A percentile compares a stretch with the other conserved stretches of the same genome.
Evolutionary conservation across 768 basidiomycete genomes (phyloP).

Genomic region (Podaxis sp.): DNA sequence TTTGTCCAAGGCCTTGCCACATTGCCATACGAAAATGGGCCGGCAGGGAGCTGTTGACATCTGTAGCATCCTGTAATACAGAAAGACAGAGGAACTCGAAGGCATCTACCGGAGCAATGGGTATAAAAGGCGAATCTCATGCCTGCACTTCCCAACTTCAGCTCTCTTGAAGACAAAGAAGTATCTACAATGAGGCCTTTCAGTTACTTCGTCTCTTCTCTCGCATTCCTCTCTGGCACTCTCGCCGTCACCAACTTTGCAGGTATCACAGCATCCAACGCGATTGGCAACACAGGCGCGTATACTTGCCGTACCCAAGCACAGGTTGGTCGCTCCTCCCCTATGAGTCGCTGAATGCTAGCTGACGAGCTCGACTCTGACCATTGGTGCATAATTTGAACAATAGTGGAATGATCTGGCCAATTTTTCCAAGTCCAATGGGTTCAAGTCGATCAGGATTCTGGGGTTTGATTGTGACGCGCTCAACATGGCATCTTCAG

Average conservation of each 20-base stretch:
- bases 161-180: neutral
- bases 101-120: neutral
- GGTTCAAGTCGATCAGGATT: constrained; percentile 34
- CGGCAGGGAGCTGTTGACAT: neutral
- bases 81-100: neutral
- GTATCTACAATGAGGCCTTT: neutral
- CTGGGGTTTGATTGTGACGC: constrained; percentile 37
- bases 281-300: constrained; percentile 23
- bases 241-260: constrained; percentile 30
- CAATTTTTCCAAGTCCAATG: constrained; percentile 25
- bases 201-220: neutral
- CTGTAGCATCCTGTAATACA: neutral
- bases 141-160: neutral
- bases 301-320: constrained; percentile 35
- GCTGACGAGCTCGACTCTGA: neutral
- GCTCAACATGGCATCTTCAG: constrained; percentile 31
- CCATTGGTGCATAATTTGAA: neutral
- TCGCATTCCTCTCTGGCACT: constrained; percentile 16
- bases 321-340: constrained; percentile 21
- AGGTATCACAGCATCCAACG: constrained; percentile 32
- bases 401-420: constrained; percentile 34
- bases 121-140: neutral
- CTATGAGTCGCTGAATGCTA: neutral
- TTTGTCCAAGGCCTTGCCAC: neutral
- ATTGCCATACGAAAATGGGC: no score